Conservation (phyloP, 2,329 filamentous ascomycete species). For the Trichoderma gracile region DNA sequence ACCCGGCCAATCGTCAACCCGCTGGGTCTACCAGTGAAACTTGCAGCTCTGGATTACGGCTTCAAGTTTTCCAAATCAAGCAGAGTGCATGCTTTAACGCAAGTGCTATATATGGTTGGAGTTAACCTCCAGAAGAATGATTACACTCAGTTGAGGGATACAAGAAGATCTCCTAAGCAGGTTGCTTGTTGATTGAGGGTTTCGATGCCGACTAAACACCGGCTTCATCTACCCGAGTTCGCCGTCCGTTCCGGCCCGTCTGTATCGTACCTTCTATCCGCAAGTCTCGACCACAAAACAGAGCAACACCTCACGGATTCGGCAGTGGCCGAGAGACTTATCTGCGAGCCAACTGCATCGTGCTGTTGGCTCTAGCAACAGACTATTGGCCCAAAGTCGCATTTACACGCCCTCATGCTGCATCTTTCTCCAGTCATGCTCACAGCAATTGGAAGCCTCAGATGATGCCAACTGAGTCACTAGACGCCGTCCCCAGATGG, state of each 20-base stretch:
- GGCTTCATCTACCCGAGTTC: constrained; percentile 74
- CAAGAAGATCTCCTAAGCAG: no score
- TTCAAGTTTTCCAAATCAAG: no score
- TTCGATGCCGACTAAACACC: no score
- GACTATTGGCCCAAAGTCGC: neutral
- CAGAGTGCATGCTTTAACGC: no score
- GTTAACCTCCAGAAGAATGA: no score
- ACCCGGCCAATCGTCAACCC: no score
- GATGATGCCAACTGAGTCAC: neutral
- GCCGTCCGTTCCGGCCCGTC: constrained; percentile 7
- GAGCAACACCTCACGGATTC: neutral
- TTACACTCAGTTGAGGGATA: no score
- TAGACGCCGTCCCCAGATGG: constrained; percentile 3
- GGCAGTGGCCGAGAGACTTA: neutral
- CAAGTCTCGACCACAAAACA: neutral
- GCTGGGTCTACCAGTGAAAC: no score
- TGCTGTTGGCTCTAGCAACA: neutral
- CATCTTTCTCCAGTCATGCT: neutral
- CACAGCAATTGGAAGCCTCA: neutral
- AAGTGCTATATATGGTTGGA: no score
- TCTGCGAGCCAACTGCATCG: neutral
- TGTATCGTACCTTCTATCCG: neutral
- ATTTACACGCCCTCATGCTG: neutral
- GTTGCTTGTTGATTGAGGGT: no score
- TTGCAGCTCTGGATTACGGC: no score